Base-by-base conservation (phyloP, 2,329 filamentous ascomycete species). In the Phialocephala subalpina region DNA sequence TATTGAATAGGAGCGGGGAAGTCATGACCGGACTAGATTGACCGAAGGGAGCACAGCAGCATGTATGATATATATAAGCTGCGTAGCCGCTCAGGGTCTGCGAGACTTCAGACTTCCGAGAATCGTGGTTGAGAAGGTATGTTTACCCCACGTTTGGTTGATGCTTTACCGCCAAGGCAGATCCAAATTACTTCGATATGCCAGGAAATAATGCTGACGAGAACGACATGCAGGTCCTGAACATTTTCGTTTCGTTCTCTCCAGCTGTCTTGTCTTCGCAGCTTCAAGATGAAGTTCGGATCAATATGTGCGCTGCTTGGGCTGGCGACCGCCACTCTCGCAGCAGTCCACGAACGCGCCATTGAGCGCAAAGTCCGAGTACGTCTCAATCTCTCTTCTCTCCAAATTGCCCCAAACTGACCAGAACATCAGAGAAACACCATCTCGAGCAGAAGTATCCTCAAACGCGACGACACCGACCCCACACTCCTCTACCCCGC, bases 401-500 rank as follows among this genome's bases (percentile, higher is more conserved):
- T 36, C n/a, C 35, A n/a, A 7, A 55, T 49, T 33, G 40, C 29
- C 22, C 49, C 9, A 29, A 38, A 40, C 42, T 59, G 45, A 64
- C 18, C 9, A 45, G 29, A 40, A 20, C 12, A 57, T 20, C 33
- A 75, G 73, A 72, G 62, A 68, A 73, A 60, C 22, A 73, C 69
- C 4, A 70, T 72, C 53, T 53, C 67, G 20, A 52, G 62, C 27
- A 55, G 40, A 12, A 22, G 45, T 11, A 36, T 68, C 33, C 14
- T 45, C 29, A 66, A 69, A 60, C 60, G 63, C 47, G 70, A 73
- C 53, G 70, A 74, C 45, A 69, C 62, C 4, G 67, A 76, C 36
- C 70, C 71, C 22, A 35, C 53, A 6, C 65, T 69, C 22, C 68
- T 75, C 29, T 77, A 76, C 57, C 76, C 74, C 49, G 76, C 73